Conservation (phyloP, 2,329 filamentous ascomycete species). For the Trichoderma cornu-damae region DNA sequence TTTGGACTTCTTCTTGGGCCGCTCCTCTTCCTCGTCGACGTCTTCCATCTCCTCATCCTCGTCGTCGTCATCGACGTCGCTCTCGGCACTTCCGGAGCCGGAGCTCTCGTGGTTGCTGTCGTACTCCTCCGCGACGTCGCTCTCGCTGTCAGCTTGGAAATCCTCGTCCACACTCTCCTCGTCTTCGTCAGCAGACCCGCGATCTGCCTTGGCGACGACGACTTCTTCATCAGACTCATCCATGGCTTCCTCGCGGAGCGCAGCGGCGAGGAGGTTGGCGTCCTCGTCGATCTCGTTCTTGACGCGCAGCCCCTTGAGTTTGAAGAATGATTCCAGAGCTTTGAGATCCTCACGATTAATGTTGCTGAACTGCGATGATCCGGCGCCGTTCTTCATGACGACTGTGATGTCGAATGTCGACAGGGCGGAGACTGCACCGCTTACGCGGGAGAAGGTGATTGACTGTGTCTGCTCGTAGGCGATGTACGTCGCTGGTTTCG, state of each 20-base stretch:
- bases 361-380: constrained; percentile 95
- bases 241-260: constrained; percentile 77
- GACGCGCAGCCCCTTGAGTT: constrained; percentile 86
- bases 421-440: constrained; percentile 85
- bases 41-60: constrained; percentile 36
- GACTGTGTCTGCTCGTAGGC: constrained; percentile 88
- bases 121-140: constrained; percentile 92
- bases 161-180: constrained; percentile 94
- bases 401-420: constrained; percentile 97
- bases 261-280: constrained; percentile 71
- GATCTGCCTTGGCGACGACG: constrained; percentile 63
- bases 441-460: constrained; percentile 92
- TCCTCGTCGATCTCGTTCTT: constrained; percentile 99
- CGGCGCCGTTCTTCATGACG: constrained; percentile 76
- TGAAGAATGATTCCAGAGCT: constrained; percentile 95
- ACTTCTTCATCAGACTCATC: constrained; percentile 80
- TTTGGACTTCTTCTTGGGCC: constrained; percentile 48
- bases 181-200: constrained; percentile 92
- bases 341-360: constrained; percentile 98
- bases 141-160: constrained; percentile 87
- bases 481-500: constrained; percentile 96
- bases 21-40: constrained; percentile 35
- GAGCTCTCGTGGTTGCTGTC: constrained; percentile 88
- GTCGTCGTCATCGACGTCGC: constrained; percentile 44
- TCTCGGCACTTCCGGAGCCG: constrained; percentile 59